Base-by-base conservation (phyloP, 148 eudicot species). In the Suaeda aralocaspica region DNA sequence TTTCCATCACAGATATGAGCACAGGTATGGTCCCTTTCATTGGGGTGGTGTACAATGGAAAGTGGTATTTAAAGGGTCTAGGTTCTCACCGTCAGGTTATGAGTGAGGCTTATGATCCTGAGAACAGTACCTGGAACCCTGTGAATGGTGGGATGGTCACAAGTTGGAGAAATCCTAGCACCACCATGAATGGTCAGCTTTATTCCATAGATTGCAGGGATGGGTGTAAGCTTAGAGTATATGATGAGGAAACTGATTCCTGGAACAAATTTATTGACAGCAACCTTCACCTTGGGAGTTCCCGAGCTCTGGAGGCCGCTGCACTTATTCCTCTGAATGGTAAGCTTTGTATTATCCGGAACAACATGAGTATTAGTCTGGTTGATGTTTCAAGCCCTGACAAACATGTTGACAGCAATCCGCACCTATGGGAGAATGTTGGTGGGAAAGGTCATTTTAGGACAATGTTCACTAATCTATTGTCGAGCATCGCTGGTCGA, bases 121-220 rank as follows among this genome's bases (percentile, higher is more conserved):
- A 82, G 65, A 78, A 68, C 26, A 90, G 88, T 72, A 64, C 78
- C 3, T 93, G 98, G 98, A 57, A 70, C 63, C 76, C 96, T 2
- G 74, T 86, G 36, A 82, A 64, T 72, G 91, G 83, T 26, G 96
- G 91, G 69, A 88, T 93, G 98, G 84, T 90, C 25, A 66, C 88
- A 15, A 89, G 90, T 11, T 93, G 98, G 98, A 83, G 92, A n/a
- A 93, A 93, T 72, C 98, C 98, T n/a, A 90, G 95, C 67, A 83
- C 92, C 76, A 84, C 96, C 36, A 80, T 90, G 90, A 88, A 90
- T 34, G 92, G 93, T 57, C 84, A 87, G 74, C 96, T 92, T 16
- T 92, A 86, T 79, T 90, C 94, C 41, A 78, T 87, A 42, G 98
- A 93, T 68, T 93, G 96, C 69, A 85, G 86, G 48, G 98, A 93